phyloP scores from a whole-genome alignment of 352 stramenopile species.

The Pythium inflatum region DNA sequence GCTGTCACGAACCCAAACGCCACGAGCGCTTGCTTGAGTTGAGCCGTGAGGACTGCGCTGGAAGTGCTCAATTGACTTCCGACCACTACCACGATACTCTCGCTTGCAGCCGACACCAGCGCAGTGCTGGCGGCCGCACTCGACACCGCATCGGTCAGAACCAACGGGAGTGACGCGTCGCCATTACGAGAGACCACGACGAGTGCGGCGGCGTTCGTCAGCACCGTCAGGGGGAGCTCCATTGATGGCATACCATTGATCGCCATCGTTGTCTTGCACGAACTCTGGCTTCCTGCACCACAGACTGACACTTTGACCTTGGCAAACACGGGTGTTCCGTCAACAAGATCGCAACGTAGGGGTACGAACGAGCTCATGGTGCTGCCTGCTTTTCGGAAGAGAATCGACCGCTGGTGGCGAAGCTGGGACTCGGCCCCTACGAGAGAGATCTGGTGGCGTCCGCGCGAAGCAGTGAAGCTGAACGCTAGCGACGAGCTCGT shows the following conservation, averaged over 20 bases:
- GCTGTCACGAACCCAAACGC: constrained; percentile 23
- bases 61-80: constrained; percentile 29
- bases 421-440: constrained; percentile 55
- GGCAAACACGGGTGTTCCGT: constrained; percentile 45
- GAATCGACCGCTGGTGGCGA: constrained; percentile 38
- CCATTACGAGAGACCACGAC: constrained; percentile 13
- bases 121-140: neutral
- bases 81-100: constrained; percentile 26
- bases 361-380: constrained; percentile 24
- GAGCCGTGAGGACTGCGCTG: neutral
- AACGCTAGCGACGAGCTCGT: constrained; percentile 42
- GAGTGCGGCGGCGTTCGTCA: constrained; percentile 29
- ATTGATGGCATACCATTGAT: constrained; percentile 24
- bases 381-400: constrained; percentile 43
- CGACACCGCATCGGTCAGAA: constrained; percentile 2
- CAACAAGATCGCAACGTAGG: constrained; percentile 58
- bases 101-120: constrained; percentile 18
- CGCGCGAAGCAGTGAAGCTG: constrained; percentile 40
- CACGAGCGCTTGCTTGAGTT: constrained; percentile 17
- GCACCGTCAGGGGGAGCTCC: constrained; percentile 7
- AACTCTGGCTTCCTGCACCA: constrained; percentile 24
- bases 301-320: constrained; percentile 43
- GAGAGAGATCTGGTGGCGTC: constrained; percentile 44
- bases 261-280: constrained; percentile 15
- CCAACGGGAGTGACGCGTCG: neutral